Percentiles rank a stretch among this genome's conserved stretches.
Conservation (phyloP, 805 yeast genomes). For the Hanseniaspora hatyaiensis region DNA sequence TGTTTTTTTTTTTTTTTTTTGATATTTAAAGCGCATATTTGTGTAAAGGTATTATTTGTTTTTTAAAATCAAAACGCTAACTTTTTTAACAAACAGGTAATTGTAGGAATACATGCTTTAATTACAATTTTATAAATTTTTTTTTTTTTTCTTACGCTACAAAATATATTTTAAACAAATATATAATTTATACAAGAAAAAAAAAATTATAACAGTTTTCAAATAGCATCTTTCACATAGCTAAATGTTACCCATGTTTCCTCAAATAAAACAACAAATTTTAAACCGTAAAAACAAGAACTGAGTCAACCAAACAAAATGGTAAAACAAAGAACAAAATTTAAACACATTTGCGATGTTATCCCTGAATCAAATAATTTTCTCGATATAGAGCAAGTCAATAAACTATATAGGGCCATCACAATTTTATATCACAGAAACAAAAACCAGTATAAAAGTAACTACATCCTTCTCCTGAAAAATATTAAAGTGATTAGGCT, state of each 20-base stretch:
- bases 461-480: slow-evolving; percentile 66
- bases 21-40: not conserved
- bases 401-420: slow-evolving; percentile 46
- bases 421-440: slow-evolving; percentile 60
- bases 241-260: no score
- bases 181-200: no score
- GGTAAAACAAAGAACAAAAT: not conserved
- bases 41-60: no score
- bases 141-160: no score
- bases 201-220: no score
- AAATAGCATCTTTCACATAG: no score
- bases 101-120: no score
- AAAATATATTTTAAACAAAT: no score
- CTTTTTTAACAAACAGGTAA: no score
- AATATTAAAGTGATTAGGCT: slow-evolving; percentile 54
- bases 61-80: no score
- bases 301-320: not conserved
- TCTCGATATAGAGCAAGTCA: slow-evolving; percentile 18
- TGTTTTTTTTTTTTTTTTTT: not conserved
- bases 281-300: not conserved
- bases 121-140: no score
- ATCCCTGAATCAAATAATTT: not conserved
- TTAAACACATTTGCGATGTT: slow-evolving; percentile 3
- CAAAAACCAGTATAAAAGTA: slow-evolving; percentile 52
- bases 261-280: no score